Evolutionary conservation across 371 early-diverging fungal species (phyloP).

Genomic region (Blastocladiella emersonii): DNA sequence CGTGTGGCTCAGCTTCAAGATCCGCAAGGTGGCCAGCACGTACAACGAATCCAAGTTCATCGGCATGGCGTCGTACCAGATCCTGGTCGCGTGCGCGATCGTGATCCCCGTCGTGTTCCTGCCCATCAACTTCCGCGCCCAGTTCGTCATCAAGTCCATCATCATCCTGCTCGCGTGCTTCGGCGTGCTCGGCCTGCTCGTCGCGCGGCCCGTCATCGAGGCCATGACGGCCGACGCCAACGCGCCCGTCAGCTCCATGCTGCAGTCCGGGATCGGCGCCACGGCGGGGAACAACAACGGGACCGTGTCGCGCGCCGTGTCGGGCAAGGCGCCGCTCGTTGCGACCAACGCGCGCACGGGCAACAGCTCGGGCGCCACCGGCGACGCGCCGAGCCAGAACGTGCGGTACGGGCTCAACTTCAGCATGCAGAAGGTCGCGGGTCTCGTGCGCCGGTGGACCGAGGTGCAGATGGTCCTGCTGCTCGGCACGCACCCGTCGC

Average conservation of each 20-base stretch:
- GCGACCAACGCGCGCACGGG: background rate
- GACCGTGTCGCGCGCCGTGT: too few relatives aligned
- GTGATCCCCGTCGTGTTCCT: background rate
- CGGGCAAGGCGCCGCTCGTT: too few relatives aligned
- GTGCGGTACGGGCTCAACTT: background rate
- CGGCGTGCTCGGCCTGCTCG: background rate
- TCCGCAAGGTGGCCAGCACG: background rate
- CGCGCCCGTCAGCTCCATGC: background rate
- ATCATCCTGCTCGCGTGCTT: background rate
- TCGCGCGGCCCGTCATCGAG: background rate
- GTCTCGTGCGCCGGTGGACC: background rate
- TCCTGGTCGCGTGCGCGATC: background rate
- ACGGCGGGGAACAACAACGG: background rate
- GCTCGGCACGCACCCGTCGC: background rate
- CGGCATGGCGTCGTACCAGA: background rate
- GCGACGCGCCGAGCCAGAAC: background rate
- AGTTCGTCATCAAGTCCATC: background rate
- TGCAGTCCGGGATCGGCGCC: background rate
- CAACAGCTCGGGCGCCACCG: background rate
- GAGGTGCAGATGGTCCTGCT: background rate
- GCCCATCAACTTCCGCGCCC: background rate
- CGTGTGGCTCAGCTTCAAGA: background rate
- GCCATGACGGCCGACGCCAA: background rate
- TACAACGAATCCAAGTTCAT: constrained; percentile 1
- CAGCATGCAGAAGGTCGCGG: background rate